Percentiles rank a stretch among this genome's conserved stretches.
These are phyloP conservation scores for Aspergillus sp. DNA, from an alignment of 2,329 filamentous ascomycete species.

Conservation along the genomic window DNA sequence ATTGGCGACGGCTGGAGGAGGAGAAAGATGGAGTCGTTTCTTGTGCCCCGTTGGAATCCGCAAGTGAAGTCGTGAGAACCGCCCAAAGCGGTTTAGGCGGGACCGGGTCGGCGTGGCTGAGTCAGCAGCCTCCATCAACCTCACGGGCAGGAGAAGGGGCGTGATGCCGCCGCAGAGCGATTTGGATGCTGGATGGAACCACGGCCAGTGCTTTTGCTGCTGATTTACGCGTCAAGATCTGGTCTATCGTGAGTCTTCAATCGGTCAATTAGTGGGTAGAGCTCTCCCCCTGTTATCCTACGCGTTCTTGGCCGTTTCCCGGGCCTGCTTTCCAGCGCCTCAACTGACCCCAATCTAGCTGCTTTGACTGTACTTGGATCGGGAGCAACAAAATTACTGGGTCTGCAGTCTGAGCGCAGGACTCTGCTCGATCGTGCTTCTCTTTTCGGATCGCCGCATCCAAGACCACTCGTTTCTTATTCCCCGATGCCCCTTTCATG, in stretches of 20 bases:
- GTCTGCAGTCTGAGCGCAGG: neutral
- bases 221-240: conserved; percentile 20
- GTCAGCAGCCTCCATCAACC: conserved; percentile 34
- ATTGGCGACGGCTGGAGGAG: conserved; percentile 4
- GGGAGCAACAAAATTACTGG: neutral
- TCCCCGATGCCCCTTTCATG: conserved; percentile 20
- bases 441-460: conserved; percentile 6
- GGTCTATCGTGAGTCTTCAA: conserved; percentile 3
- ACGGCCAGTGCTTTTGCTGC: conserved; percentile 13
- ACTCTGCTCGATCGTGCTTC: neutral
- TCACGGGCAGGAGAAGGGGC: conserved; percentile 29
- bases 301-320: conserved; percentile 2
- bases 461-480: conserved; percentile 9
- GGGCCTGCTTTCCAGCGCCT: neutral
- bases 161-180: conserved; percentile 24
- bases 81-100: conserved; percentile 27
- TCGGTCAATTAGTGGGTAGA: conserved; percentile 1
- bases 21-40: conserved; percentile 4
- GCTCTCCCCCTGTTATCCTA: neutral
- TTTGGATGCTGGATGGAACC: conserved; percentile 23
- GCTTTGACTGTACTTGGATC: conserved; percentile 6
- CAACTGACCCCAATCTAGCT: conserved; percentile 2
- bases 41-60: conserved; percentile 11
- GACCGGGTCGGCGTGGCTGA: conserved; percentile 18
- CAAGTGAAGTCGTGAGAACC: conserved; percentile 21